Evolutionary conservation across 2,329 filamentous ascomycete genomes (phyloP), one percentile per base, ranked within the genome.

Genomic region (Blastomyces emzantsi): DNA sequence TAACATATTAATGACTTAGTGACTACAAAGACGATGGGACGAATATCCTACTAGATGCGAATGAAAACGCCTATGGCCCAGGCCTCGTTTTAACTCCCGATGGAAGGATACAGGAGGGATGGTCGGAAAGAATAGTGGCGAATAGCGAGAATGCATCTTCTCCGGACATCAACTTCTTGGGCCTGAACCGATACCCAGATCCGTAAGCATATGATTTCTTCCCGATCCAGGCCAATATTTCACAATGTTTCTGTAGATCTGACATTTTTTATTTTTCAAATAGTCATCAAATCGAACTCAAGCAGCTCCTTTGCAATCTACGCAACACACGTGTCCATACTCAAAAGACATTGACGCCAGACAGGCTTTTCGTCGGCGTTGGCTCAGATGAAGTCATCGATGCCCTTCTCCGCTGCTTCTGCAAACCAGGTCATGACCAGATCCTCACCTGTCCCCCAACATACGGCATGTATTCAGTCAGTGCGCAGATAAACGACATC

Each of bases 1-100:
- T 79, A 68, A 73, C 69, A 1, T 36, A 39, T 11, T 19, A 43
- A 72, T 67, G 67, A 70, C 60, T 72, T 73, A 95, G 91, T 80
- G 94, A 99, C 83, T 97, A 99, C 84, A 97, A 99, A 80, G 93
- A 99, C 75, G 90, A 99, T 74, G 94, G 94, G 69, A 93, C 87
- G 64, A 97, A 97, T 73, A 87, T 97, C 71, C 87, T 99, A 61
- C 89, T 99, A 68, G 94, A 99, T 75, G 94, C 94, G 70, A 99
- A 99, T 73, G 94, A 99, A 79, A 99, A 99, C 73, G 92, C 94
- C 65, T 97, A 89, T 72, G 94, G 94, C 0, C 93, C 94, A 0
- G 88, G 90, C 1, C 79, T 97, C 59, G 79, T 82, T 2, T 70
- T 87, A 59, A 76, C 76, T 39, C 70, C 73, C 1, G 72, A 82